These are phyloP conservation scores for Kazachstania psychrophila DNA, from an alignment of 805 yeast species.

Conservation along the genomic window DNA sequence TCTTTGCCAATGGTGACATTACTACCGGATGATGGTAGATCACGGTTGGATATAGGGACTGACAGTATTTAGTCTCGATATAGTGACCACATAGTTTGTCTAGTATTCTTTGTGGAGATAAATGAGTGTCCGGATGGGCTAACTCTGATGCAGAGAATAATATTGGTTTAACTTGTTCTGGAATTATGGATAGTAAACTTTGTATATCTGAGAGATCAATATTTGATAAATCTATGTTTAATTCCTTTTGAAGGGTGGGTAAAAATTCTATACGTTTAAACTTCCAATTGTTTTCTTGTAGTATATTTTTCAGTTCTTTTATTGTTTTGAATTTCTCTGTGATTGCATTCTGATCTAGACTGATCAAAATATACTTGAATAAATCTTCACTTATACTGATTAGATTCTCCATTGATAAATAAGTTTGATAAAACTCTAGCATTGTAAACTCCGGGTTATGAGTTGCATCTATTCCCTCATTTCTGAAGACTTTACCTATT, in stretches of 20 bases:
- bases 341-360: slow-evolving; percentile 14
- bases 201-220: slow-evolving; percentile 30
- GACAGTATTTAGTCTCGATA: slow-evolving; percentile 54
- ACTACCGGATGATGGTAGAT: slow-evolving; percentile 75
- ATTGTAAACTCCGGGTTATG: slow-evolving; percentile 93
- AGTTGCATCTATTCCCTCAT: slow-evolving; percentile 86
- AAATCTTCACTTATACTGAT: slow-evolving; percentile 55
- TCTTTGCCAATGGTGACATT: slow-evolving; percentile 84
- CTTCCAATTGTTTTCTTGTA: slow-evolving; percentile 16
- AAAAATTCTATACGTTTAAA: slow-evolving; percentile 27
- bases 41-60: slow-evolving; percentile 47
- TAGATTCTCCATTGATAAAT: slow-evolving; percentile 54
- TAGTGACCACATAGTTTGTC: slow-evolving; percentile 53
- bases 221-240: slow-evolving; percentile 11
- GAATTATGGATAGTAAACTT: slow-evolving; percentile 8
- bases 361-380: slow-evolving; percentile 32
- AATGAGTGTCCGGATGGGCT: neutral
- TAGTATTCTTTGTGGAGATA: slow-evolving; percentile 50
- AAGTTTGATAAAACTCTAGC: slow-evolving; percentile 80
- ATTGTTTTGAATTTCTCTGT: neutral
- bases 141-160: slow-evolving; percentile 4
- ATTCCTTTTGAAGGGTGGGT: slow-evolving; percentile 22
- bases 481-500: slow-evolving; percentile 76
- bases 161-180: slow-evolving; percentile 3
- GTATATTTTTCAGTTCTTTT: slow-evolving; percentile 5